Percentiles rank a stretch among this genome's conserved stretches.
Conservation (phyloP, 106 monocot genomes). For the Posidonia australis region DNA sequence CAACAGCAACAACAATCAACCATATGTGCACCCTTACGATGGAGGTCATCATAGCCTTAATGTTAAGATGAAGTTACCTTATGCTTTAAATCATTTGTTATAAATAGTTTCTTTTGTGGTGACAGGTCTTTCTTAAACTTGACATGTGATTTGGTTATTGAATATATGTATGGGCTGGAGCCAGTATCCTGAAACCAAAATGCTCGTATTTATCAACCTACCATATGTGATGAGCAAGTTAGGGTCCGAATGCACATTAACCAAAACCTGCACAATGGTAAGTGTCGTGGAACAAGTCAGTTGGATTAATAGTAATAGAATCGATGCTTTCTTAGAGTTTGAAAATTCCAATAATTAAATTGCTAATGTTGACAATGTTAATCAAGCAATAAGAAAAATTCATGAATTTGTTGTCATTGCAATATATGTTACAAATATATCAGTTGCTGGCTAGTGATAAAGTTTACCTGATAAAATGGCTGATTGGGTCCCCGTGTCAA, state of each 20-base stretch:
- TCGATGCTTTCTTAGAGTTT: background rate
- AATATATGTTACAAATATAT: background rate
- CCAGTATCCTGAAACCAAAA: no score
- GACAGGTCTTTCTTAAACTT: no score
- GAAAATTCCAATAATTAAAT: background rate
- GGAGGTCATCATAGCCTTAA: no score
- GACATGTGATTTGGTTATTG: no score
- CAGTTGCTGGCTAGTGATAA: background rate
- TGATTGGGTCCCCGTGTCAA: slow-evolving; percentile 72
- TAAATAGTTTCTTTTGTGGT: no score
- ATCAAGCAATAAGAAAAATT: no score
- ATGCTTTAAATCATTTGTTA: no score
- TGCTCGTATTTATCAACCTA: slow-evolving; percentile 7
- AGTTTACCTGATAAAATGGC: slow-evolving; percentile 85
- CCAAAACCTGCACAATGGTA: slow-evolving; percentile 57
- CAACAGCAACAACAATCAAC: no score
- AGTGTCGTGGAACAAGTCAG: background rate
- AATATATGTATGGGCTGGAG: no score
- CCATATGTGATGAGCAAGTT: slow-evolving; percentile 88
- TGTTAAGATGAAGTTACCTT: no score
- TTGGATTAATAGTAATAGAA: background rate
- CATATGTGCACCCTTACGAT: no score
- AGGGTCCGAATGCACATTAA: slow-evolving; percentile 76
- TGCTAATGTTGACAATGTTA: background rate
- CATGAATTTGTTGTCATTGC: background rate